phyloP scores from a whole-genome alignment of 2,329 filamentous ascomycete genomes.

The Stylonectria norvegica region DNA sequence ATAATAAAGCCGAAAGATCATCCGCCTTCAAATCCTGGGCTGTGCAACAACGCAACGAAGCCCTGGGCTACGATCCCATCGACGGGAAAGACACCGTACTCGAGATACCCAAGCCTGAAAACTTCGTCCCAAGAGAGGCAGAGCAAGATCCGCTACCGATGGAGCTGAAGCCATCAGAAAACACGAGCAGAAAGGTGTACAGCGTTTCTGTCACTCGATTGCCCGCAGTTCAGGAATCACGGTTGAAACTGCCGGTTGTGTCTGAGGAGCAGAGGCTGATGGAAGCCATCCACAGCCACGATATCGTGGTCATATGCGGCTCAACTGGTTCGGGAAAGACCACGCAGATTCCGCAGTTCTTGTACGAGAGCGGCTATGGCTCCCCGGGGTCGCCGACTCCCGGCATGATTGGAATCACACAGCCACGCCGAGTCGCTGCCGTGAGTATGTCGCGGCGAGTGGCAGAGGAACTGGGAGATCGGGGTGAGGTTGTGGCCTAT shows the following conservation, averaged over 20 bases:
- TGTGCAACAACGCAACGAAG: conserved; percentile 77
- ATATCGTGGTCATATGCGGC: conserved; percentile 87
- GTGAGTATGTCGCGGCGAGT: conserved; percentile 97
- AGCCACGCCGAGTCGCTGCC: conserved; percentile 89
- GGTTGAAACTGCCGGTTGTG: conserved; percentile 81
- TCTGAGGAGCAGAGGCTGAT: conserved; percentile 96
- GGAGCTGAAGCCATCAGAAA: conserved; percentile 60
- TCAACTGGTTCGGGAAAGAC: conserved; percentile 97
- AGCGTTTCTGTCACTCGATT: conserved; percentile 68
- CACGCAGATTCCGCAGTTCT: conserved; percentile 92
- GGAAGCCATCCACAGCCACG: conserved; percentile 92
- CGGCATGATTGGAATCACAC: conserved; percentile 92
- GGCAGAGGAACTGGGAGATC: conserved; percentile 74
- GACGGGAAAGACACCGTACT: conserved; percentile 41
- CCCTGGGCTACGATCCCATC: conserved; percentile 61
- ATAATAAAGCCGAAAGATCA: conserved; percentile 33
- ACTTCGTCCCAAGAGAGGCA: conserved; percentile 63
- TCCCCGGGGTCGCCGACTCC: conserved; percentile 72
- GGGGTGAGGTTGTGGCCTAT: conserved; percentile 77
- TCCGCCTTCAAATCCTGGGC: conserved; percentile 94
- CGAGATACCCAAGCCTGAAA: conserved; percentile 53
- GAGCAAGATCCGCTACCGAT: conserved; percentile 69
- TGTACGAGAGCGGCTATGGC: conserved; percentile 92
- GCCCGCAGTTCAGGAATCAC: conserved; percentile 71
- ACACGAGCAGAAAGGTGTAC: conserved; percentile 67